Percentiles rank a stretch among this genome's conserved stretches.
phyloP scores from a whole-genome alignment of 352 stramenopile species.

The Phytopythium kandeliae region DNA sequence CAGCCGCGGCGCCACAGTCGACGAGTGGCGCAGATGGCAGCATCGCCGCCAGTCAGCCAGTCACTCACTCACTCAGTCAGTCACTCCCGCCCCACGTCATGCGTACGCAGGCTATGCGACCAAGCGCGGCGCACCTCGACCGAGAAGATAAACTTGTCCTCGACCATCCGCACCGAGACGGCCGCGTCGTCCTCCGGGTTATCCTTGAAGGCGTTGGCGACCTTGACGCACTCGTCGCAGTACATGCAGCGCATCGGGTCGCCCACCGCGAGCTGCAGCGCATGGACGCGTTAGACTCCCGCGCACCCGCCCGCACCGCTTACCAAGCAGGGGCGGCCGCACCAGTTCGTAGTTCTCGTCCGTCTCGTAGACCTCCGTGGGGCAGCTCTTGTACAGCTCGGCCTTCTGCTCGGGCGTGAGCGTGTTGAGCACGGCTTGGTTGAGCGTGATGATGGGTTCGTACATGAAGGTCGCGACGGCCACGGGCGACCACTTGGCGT shows the following conservation, averaged over 20 bases:
- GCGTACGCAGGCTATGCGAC: not conserved
- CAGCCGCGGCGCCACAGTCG: not conserved
- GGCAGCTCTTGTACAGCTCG: slow-evolving; percentile 94
- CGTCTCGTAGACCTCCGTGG: slow-evolving; percentile 92
- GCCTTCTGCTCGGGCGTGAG: slow-evolving; percentile 93
- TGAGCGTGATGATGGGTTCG: slow-evolving; percentile 87
- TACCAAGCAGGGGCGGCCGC: not conserved
- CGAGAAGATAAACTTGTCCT: slow-evolving; percentile 96
- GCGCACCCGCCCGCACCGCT: not conserved
- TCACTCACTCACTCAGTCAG: not conserved
- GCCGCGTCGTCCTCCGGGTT: slow-evolving; percentile 94
- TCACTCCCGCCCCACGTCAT: not conserved
- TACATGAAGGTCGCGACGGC: slow-evolving; percentile 94
- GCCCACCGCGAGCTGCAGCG: slow-evolving; percentile 42
- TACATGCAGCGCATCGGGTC: slow-evolving; percentile 90
- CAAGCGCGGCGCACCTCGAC: slow-evolving; percentile 74
- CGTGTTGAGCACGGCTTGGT: slow-evolving; percentile 90
- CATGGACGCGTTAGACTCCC: not conserved
- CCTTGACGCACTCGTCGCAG: slow-evolving; percentile 93
- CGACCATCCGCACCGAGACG: slow-evolving; percentile 83
- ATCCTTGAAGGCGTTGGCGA: slow-evolving; percentile 92
- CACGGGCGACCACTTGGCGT: slow-evolving; percentile 97
- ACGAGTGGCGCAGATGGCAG: not conserved
- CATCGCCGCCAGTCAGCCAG: no score
- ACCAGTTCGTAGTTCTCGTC: slow-evolving; percentile 88